A percentile compares a stretch with the other conserved stretches of the same genome.
phyloP scores from a whole-genome alignment of 257 asterid genomes.

The Salvia splendens region DNA sequence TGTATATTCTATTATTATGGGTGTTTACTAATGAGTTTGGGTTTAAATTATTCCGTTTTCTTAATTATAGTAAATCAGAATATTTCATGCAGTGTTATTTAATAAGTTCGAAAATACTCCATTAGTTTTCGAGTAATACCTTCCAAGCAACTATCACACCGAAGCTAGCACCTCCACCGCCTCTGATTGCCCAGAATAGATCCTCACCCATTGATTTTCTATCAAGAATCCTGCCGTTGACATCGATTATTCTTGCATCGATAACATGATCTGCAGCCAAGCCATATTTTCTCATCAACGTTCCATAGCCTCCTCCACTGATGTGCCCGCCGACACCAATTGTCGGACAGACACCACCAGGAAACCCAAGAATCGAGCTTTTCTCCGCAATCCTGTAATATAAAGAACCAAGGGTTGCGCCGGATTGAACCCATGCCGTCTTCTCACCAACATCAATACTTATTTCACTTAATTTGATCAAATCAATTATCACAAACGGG shows the following conservation, averaged over 20 bases:
- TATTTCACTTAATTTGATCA: slow-evolving; percentile 15
- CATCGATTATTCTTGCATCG: slow-evolving; percentile 12
- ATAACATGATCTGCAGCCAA: slow-evolving; percentile 2
- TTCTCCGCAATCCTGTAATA: not conserved
- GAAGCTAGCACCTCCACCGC: slow-evolving; percentile 11
- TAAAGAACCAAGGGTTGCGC: slow-evolving; percentile 7
- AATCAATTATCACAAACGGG: slow-evolving; percentile 21
- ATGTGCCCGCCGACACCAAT: slow-evolving; percentile 17
- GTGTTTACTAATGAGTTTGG: no score
- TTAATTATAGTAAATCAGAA: no score
- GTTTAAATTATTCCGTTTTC: no score
- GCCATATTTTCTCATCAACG: slow-evolving; percentile 8
- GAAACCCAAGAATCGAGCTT: slow-evolving; percentile 4
- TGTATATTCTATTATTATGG: no score
- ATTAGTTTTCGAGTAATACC: no score
- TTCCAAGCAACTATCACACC: slow-evolving; percentile 13
- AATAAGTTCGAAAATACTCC: no score
- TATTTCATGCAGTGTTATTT: no score
- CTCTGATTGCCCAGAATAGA: slow-evolving; percentile 20
- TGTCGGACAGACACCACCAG: not conserved
- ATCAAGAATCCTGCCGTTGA: not conserved
- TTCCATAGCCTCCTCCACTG: slow-evolving; percentile 13
- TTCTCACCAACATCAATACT: not conserved
- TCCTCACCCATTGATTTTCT: slow-evolving; percentile 19
- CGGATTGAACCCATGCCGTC: slow-evolving; percentile 21